Base-by-base conservation (phyloP, 2,329 filamentous ascomycete genomes). In the Xylaria multiplex region DNA sequence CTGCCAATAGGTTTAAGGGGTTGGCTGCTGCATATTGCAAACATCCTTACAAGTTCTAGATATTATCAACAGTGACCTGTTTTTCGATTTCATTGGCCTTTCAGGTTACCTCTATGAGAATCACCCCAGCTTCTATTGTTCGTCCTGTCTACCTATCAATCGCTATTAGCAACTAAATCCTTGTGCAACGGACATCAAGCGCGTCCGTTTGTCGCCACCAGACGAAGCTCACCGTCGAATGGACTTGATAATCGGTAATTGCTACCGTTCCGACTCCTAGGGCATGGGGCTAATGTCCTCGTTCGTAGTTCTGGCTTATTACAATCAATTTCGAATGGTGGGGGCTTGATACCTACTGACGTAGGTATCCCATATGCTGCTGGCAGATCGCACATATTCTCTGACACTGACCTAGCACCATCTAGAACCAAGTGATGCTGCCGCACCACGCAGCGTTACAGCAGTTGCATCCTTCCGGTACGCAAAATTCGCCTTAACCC, bases 261-360 rank as follows among this genome's bases (percentile, higher is more conserved):
- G 42, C 43, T 50, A 53, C 52, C 37, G 16, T 53, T 40, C 19
- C 27, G 59, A 14, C 55, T 37, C 37, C 13, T 55, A 6, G 22
- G 24, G 24, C 53, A 48, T 22, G 42, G n/a, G 59, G 19, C 9
- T 22, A 35, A 13, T 45, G 37, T 32, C 40, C 14, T 45, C 13
- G 11, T 42, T 37, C 30, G 50, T 40, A 40, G 30, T 13, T 52
- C 32, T 37, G 13, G 19, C 49, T 24, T 37, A 14, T 49, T 49
- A 45, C n/a, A 42, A 57, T 46, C 27, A 57, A 48, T 27, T 24
- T 37, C 32, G 37, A 54, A 16, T 48, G 9, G 46, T 46, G 37
- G 61, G 65, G 65, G 56, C n/a, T 53, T 43, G 37, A 54, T 22
- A 13, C 46, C 37, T 64, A 14, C 42, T 45, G 24, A 48, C 32